Evolutionary conservation across 108 stramenopile species (phyloP).

Genomic region (Cyclotella baltica): DNA sequence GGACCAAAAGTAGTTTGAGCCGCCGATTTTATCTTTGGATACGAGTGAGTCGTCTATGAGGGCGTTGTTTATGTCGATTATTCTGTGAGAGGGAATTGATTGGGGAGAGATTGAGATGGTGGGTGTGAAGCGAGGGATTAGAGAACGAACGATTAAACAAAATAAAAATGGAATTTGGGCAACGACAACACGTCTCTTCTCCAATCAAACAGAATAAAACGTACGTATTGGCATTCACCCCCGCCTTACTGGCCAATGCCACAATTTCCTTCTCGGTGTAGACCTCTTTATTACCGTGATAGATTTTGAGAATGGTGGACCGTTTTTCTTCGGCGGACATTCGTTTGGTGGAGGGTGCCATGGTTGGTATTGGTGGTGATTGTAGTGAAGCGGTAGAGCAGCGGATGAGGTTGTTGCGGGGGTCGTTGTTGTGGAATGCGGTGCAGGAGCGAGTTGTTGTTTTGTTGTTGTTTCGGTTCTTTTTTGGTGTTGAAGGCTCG

Average conservation of each 20-base stretch:
- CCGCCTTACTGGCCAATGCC: slow-evolving; percentile 81
- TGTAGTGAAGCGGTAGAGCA: not conserved
- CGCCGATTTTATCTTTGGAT: slow-evolving; percentile 93
- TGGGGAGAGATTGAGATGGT: not conserved
- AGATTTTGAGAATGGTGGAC: slow-evolving; percentile 76
- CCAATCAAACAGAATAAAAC: slow-evolving; percentile 23
- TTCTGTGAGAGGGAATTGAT: too few species aligned
- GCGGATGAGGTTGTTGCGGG: not conserved
- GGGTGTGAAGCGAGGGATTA: slow-evolving; percentile 3
- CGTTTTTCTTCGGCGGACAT: slow-evolving; percentile 93
- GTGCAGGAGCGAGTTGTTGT: not conserved
- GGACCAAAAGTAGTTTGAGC: slow-evolving; percentile 91
- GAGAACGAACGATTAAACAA: not conserved
- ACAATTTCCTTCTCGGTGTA: slow-evolving; percentile 93
- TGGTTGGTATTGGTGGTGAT: not conserved
- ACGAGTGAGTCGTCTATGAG: slow-evolving; percentile 90
- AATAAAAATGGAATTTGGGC: too few species aligned
- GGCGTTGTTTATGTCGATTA: slow-evolving; percentile 75
- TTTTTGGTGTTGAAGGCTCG: too few species aligned
- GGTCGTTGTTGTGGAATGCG: not conserved
- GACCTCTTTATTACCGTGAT: slow-evolving; percentile 81
- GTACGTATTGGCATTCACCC: slow-evolving; percentile 81
- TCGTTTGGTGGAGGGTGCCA: slow-evolving; percentile 64
- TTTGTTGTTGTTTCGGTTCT: too few species aligned
- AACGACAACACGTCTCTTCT: not conserved